Base-by-base conservation (phyloP, 805 yeast genomes). In the Saturnispora sanitii region DNA sequence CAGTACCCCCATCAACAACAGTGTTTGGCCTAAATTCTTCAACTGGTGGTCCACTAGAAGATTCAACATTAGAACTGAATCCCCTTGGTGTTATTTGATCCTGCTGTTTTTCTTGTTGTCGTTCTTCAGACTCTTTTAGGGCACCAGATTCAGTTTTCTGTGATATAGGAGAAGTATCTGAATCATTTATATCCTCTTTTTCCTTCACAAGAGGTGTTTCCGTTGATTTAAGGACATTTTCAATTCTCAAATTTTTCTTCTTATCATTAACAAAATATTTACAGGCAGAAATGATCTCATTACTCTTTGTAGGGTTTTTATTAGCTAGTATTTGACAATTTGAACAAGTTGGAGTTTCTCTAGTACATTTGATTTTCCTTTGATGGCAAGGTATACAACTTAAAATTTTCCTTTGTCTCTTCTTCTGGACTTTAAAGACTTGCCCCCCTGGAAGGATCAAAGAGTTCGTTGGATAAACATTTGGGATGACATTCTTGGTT, bases 311-410 rank as follows among this genome's bases (percentile, higher is more conserved):
- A 0, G 45, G 48, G 16, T 51, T 49, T 27, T 51, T 53, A 9
- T 34, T 31, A 4, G 54, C 53, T 6, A 53, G 18, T 19, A 42
- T 71, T 15, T 62, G 59, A 57, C 86, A 79, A 48, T 71, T 70
- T 21, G 64, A 59, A 53, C 86, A 79, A 13, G 71, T 64, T 1
- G 84, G 84, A 26, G 66, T 69, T 33, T 65, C 69, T 42, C 81
- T 69, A 13, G 77, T 75, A 57, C 86, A 79, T 49, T 76, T 77
- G 47, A 79, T 75, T 57, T 79, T 79, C 55, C 79, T 72, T 44
- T 75, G 73, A 53, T 77, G 83, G 46, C 83, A 77, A 29, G 78
- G 69, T 12, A 77, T 73, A 55, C 83, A 77, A 40, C 73, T 66
- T 33, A 71, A 61, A 33, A 77, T 75, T 49, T 69, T 69, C 40